Evolutionary conservation across 176 grass and related monocot species (phyloP).

Genomic region (Juncus effusus): DNA sequence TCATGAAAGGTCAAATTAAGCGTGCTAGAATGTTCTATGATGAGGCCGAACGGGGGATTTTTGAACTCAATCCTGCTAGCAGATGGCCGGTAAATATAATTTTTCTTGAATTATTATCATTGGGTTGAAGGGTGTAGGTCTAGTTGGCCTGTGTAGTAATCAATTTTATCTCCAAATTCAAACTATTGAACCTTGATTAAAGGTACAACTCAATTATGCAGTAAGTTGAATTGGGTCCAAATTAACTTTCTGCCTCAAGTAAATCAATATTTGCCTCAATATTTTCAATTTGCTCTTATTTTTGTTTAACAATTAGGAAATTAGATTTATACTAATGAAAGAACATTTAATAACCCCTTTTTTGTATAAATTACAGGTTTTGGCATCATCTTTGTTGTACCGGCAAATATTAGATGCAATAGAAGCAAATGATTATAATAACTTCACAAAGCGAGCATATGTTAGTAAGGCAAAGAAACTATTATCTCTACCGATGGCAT

Average conservation of each 20-base stretch:
- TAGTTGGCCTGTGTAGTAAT: not conserved
- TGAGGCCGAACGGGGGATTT: slow-evolving; percentile 69
- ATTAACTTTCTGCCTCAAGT: too few relatives aligned
- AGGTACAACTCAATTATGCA: too few relatives aligned
- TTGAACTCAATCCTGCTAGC: slow-evolving; percentile 65
- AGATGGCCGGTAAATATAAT: slow-evolving; percentile 79
- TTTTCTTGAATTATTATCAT: not conserved
- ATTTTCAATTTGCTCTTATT: too few relatives aligned
- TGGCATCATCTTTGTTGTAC: slow-evolving; percentile 75
- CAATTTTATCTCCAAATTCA: too few relatives aligned
- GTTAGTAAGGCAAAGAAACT: slow-evolving; percentile 88
- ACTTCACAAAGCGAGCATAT: slow-evolving; percentile 81
- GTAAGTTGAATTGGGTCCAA: too few relatives aligned
- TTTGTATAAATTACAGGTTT: slow-evolving; percentile 41
- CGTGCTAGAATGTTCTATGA: slow-evolving; percentile 83
- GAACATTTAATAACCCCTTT: not conserved
- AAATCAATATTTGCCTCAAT: too few relatives aligned
- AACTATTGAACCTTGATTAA: too few relatives aligned
- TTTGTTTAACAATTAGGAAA: too few relatives aligned
- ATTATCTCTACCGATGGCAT: slow-evolving; percentile 53
- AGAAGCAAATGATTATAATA: slow-evolving; percentile 91
- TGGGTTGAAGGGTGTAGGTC: not conserved
- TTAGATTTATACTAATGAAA: too few relatives aligned
- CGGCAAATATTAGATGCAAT: slow-evolving; percentile 88
- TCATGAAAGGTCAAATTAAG: slow-evolving; percentile 94